Evolutionary conservation across 495 filamentous ascomycete species (phyloP), one percentile per base, ranked within the genome.

Genomic region (Aspergillus sclerotioniger): DNA sequence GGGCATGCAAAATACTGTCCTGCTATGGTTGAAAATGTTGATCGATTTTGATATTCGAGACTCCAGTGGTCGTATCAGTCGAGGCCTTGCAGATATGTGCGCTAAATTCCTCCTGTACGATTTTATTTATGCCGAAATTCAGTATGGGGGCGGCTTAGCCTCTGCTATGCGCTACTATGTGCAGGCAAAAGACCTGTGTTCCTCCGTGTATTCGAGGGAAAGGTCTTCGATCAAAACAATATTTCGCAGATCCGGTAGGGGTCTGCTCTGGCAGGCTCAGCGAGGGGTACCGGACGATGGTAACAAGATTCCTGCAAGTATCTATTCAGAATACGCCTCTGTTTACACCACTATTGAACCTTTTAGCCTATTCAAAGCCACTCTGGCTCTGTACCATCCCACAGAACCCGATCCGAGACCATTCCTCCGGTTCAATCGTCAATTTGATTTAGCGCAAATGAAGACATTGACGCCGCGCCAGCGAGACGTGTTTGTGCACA

Each of bases 351-450:
- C n/a, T n/a, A n/a, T n/a, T n/a, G n/a, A n/a, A 16, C 61, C 69
- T 16, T 61, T 62, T 3, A 66, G 66, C 1, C 51, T 68, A 13
- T 43, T 70, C 17, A 55, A 45, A 6, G 65, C 67, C 20, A 58
- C 63, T n/a, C 60, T 72, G 48, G 57, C 63, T 7, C 53, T 78
- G 21, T 71, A 68, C 21, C 72, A 79, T 55, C 76, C 76, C 7
- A 63, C 63, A 13, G 46, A 67, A 29, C 75, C 72, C 13, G 63
- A 74, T 31, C 21, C 70, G 1, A 55, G 52, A 15, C 72, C 69
- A 4, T 71, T 77, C 45, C 52, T 78, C 19, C 45, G 59, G 29
- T 71, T 64, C n/a, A n/a, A n/a, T n/a, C 53, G 57, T 71, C 47
- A 57, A 62, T 13, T 45, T 3, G 60, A 62, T 10, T 44, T 54